Evolutionary conservation across 2,329 filamentous ascomycete genomes (phyloP).

Genomic region (Aureobasidium lini): DNA sequence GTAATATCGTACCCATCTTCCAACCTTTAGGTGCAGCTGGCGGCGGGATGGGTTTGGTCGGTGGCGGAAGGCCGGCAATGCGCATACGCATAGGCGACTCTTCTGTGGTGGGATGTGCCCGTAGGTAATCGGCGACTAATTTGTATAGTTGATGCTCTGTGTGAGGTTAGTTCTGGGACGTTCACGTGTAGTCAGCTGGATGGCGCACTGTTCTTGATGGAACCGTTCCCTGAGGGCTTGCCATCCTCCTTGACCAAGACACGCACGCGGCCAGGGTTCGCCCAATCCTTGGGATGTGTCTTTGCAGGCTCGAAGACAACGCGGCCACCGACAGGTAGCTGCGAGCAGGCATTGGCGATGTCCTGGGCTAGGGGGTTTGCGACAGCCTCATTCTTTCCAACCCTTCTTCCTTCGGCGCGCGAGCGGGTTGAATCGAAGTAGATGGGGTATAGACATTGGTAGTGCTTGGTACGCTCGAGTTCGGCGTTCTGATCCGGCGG

Average conservation of each 20-base stretch:
- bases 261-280: slow-evolving; percentile 84
- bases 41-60: slow-evolving; percentile 49
- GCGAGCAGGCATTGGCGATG: slow-evolving; percentile 76
- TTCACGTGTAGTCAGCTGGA: not conserved
- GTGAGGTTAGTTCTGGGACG: not conserved
- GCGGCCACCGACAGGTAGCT: slow-evolving; percentile 52
- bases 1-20: slow-evolving; percentile 80
- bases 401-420: slow-evolving; percentile 73
- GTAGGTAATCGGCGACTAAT: slow-evolving; percentile 69
- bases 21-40: slow-evolving; percentile 69
- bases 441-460: slow-evolving; percentile 85
- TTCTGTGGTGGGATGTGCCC: slow-evolving; percentile 68
- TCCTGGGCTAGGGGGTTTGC: slow-evolving; percentile 79
- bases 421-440: slow-evolving; percentile 80
- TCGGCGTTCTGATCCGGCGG: slow-evolving; percentile 34
- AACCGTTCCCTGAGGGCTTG: slow-evolving; percentile 36
- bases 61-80: slow-evolving; percentile 68
- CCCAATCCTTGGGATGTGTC: slow-evolving; percentile 93
- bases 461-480: slow-evolving; percentile 59
- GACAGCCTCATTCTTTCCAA: slow-evolving; percentile 64
- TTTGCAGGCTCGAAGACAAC: slow-evolving; percentile 86
- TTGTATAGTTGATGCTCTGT: slow-evolving; percentile 82
- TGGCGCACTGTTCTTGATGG: slow-evolving; percentile 57
- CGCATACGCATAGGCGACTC: slow-evolving; percentile 62
- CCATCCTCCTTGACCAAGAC: slow-evolving; percentile 63